These are phyloP conservation scores for Chondrostereum purpureum DNA, from an alignment of 1,284 basidiomycete species.

Conservation along the genomic window DNA sequence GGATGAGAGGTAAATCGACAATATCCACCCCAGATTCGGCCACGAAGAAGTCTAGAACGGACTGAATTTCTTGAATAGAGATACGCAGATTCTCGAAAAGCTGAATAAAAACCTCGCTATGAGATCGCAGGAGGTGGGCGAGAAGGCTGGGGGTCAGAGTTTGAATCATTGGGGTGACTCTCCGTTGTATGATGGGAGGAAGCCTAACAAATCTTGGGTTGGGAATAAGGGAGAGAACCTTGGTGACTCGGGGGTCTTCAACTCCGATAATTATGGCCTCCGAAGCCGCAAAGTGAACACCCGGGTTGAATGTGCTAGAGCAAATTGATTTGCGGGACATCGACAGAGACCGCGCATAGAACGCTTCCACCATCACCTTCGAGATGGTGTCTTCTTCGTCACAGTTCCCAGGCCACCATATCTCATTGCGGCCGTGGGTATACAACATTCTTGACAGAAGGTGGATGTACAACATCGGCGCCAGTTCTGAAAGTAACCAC, in stretches of 20 bases:
- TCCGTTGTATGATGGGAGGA: not conserved
- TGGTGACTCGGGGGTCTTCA: not conserved
- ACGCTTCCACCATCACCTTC: slow-evolving; percentile 1
- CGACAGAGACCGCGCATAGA: not conserved
- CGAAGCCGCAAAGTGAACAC: not conserved
- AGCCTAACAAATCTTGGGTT: slow-evolving; percentile 1
- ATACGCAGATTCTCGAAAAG: not conserved
- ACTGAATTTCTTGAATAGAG: not conserved
- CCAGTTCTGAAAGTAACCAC: slow-evolving; percentile 30
- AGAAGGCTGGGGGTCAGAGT: not conserved
- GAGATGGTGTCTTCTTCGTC: not conserved
- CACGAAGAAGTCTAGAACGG: slow-evolving; percentile 1
- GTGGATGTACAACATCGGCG: slow-evolving; percentile 31
- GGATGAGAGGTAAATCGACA: not conserved
- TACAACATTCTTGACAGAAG: slow-evolving; percentile 26
- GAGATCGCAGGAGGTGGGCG: not conserved
- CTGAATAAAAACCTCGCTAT: not conserved
- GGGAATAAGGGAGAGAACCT: slow-evolving; percentile 3
- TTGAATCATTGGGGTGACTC: not conserved
- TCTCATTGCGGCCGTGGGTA: slow-evolving; percentile 15
- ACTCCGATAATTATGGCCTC: not conserved
- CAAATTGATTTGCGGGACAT: not conserved
- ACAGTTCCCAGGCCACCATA: slow-evolving; percentile 26
- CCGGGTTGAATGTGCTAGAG: not conserved
- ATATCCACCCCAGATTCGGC: not conserved